phyloP scores from a whole-genome alignment of 495 filamentous ascomycete genomes.

The Amorphotheca resinae region DNA sequence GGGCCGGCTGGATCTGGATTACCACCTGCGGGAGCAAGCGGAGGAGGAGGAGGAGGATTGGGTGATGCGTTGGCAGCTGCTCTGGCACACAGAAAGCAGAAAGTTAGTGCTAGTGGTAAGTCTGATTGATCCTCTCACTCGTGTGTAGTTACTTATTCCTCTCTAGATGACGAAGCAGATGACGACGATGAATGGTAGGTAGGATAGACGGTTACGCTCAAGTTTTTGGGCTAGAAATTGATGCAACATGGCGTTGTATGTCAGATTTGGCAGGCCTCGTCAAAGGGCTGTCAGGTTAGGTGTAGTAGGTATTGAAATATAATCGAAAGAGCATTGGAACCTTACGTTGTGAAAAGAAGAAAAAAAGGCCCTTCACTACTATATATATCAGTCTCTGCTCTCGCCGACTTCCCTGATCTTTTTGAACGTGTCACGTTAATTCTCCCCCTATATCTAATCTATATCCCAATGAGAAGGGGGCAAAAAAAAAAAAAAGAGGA shows the following conservation, averaged over 20 bases:
- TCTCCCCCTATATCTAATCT: too few relatives aligned
- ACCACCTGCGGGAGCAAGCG: slow-evolving; percentile 31
- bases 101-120: slow-evolving; percentile 86
- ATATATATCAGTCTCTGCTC: too few relatives aligned
- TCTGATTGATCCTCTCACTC: slow-evolving; percentile 15
- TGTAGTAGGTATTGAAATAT: too few relatives aligned
- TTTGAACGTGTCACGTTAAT: too few relatives aligned
- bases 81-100: slow-evolving; percentile 68
- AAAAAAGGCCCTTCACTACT: too few relatives aligned
- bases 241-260: neutral
- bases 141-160: slow-evolving; percentile 8
- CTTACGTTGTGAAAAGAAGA: too few relatives aligned
- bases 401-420: too few relatives aligned
- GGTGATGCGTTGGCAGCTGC: slow-evolving; percentile 71
- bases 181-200: slow-evolving; percentile 75
- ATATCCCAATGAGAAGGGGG: too few relatives aligned
- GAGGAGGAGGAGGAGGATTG: slow-evolving; percentile 49
- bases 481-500: too few relatives aligned
- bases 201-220: slow-evolving; percentile 11
- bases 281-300: too few relatives aligned
- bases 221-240: neutral
- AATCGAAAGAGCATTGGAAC: too few relatives aligned
- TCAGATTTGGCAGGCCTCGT: too few relatives aligned
- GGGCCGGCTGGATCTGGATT: slow-evolving; percentile 43
- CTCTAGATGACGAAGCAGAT: slow-evolving; percentile 67